Base-by-base conservation (phyloP, 2,329 filamentous ascomycete genomes). In the Diaporthe caulivora region DNA sequence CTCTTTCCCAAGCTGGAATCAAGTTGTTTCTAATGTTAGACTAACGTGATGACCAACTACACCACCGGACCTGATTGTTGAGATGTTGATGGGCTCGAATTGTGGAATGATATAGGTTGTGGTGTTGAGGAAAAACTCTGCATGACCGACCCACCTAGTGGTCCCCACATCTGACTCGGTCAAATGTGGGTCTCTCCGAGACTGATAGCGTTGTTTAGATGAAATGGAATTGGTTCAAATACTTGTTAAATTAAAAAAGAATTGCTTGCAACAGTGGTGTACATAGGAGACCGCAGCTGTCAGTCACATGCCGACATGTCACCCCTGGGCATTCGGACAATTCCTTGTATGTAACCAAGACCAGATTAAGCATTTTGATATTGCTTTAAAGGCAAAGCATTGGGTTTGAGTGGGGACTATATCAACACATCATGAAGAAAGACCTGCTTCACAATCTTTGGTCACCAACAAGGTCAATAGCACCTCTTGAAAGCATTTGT, bases 41-140 rank as follows among this genome's bases (percentile, higher is more conserved):
- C 70, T 67, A 31, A 72, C 51, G 70, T 72, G 57, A 72, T 72
- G 10, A 51, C 70, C 70, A 72, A 72, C 70, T 68, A 72, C 58
- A 72, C 60, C 70, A 68, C 60, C 51, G 53, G 62, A 72, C 70
- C 70, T 6, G 18, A n/a, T 68, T 68, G 53, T 68, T 47, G 47
- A 34, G 49, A 54, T 62, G 72, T 37, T 4, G 21, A 13, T 24
- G 49, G 72, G 47, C 72, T 67, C 65, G 55, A 7, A 18, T 5
- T 26, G 37, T n/a, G 18, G 15, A 0, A 11, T 37, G 4, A 70
- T 70, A 17, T 70, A 2, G 40, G 31, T 21, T 26, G 21, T 9
- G 31, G 37, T 18, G 17, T 2, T 11, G 1, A 11, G 1, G 17
- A 11, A 34, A 64, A 49, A 64, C 42, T 34, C n/a, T 64, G 42